Evolutionary conservation across 1,284 basidiomycete species (phyloP).

Genomic region (Trametes polyzona): DNA sequence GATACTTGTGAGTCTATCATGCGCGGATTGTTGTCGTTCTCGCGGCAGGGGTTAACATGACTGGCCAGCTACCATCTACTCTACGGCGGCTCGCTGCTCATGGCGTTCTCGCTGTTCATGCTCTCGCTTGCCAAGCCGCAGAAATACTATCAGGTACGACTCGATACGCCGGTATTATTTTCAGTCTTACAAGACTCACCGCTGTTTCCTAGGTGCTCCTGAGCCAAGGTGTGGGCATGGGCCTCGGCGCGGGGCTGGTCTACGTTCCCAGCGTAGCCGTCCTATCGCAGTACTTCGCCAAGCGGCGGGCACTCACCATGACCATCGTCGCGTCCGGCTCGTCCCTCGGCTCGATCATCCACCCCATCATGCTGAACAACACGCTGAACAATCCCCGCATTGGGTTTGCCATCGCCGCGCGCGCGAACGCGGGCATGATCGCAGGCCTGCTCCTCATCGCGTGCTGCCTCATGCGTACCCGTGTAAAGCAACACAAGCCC

Average conservation of each 20-base stretch:
- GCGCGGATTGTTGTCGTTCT: not conserved
- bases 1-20: constrained; percentile 25
- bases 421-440: constrained; percentile 18
- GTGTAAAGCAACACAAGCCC: constrained; percentile 3
- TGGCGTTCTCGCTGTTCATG: constrained; percentile 34
- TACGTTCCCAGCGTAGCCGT: constrained; percentile 49
- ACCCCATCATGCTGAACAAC: constrained; percentile 55
- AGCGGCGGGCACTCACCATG: constrained; percentile 48
- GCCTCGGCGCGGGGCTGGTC: constrained; percentile 46
- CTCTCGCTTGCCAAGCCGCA: constrained; percentile 33
- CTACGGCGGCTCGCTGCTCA: constrained; percentile 13
- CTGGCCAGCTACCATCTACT: constrained; percentile 15
- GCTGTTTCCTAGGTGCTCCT: constrained; percentile 27
- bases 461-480: constrained; percentile 22
- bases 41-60: not conserved
- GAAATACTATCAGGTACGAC: constrained; percentile 31
- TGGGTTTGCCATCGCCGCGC: constrained; percentile 48
- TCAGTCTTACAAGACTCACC: not conserved
- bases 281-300: constrained; percentile 46
- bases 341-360: constrained; percentile 42
- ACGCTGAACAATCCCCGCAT: constrained; percentile 40
- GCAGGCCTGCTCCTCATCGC: constrained; percentile 20
- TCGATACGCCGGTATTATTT: too few relatives aligned
- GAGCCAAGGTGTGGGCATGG: constrained; percentile 44
- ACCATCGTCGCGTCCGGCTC: constrained; percentile 49